Base-by-base conservation (phyloP, 495 filamentous ascomycete species). In the Cercophora newfieldiana region DNA sequence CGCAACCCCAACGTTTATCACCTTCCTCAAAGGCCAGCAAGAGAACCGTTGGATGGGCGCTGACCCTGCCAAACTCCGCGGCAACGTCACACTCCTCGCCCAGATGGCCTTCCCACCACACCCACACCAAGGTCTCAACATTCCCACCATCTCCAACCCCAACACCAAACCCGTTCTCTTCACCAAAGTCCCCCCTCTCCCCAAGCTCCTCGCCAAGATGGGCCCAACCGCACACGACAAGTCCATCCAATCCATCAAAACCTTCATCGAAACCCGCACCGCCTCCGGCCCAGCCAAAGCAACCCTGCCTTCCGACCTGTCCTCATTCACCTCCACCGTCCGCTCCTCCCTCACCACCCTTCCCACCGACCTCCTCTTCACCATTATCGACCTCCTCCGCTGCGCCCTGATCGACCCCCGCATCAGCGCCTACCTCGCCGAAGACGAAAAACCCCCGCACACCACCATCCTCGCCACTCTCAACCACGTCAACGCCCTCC, bases 1-100 rank as follows among this genome's bases (percentile, higher is more conserved):
- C 7, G 88, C 89, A 26, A 97, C 93, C 0, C 94, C 94, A 1
- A 97, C 95, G 1, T 97, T 97, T 74, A 90, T 94, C 71, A 94
- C 92, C 1, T 97, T 93, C 69, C 75, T 95, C 37, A 88, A 85
- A 63, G 93, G 93, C 16, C 72, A 88, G 60, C 87, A 93, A 74
- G 82, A 91, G 12, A 88, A 94, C 68, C 82, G 89, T 67, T 98
- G 94, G 94, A 82, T 80, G 54, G 93, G 93, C 6, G 91, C 91
- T 6, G 88, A 90, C 71, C 84, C 88, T 8, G 77, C 77, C 21
- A 83, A 88, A 12, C 80, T 98, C 7, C 84, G 85, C 65, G 86
- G 85, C 22, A 94, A 92, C 66, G 82, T 94, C n/a, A 80, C 86
- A 16, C 78, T 92, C 60, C 80, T 97, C 4, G 74, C 94, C 19